Base-by-base conservation (phyloP, 805 yeast genomes). In the Kurtzmaniella fragi region DNA sequence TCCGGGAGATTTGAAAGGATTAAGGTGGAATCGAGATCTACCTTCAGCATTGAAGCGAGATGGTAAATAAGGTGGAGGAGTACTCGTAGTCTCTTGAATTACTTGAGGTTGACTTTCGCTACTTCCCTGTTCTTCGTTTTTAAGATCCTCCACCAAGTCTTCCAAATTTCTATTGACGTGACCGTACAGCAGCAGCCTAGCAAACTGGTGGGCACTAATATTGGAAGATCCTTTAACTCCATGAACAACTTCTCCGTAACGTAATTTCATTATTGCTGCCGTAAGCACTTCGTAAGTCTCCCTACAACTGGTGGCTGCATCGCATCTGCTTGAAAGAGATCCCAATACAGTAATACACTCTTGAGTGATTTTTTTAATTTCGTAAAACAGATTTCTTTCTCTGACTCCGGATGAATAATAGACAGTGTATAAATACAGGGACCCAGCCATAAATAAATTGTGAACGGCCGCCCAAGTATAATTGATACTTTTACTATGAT, bases 391-490 rank as follows among this genome's bases (percentile, higher is more conserved):
- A 14, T 78, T 70, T 5, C 62, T 61, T 5, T 59, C 53, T 16
- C 82, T 57, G 2, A 74, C 77, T 34, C 70, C 73, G n/a, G 69
- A 69, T 28, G 85, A 77, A 55, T 83, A 83, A 56, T 84, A 88
- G 11, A 87, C 69, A 1, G 89, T 75, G 54, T 84, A 88, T 32
- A 89, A 64, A 49, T 79, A 88, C 1, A 95, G 83, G 20, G 91
- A 83, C 1, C 95, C 95, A 0, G 95, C 90, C 84, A 85, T 82
- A 55, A 87, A 87, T 39, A 87, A 65, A 54, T 87, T 88, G 57
- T 88, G 95, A 2, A 87, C 90, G 0, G 95, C 93, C 2, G 89
- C 90, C 96, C 96, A 89, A 0, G 96, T 86, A 59, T 85, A 89
- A 57, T 87, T 87, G 43, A 88, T 72, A 34, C 76, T 67, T 49